These are phyloP conservation scores for Mycena capillaripes DNA, from an alignment of 768 basidiomycete species.

Conservation along the genomic window DNA sequence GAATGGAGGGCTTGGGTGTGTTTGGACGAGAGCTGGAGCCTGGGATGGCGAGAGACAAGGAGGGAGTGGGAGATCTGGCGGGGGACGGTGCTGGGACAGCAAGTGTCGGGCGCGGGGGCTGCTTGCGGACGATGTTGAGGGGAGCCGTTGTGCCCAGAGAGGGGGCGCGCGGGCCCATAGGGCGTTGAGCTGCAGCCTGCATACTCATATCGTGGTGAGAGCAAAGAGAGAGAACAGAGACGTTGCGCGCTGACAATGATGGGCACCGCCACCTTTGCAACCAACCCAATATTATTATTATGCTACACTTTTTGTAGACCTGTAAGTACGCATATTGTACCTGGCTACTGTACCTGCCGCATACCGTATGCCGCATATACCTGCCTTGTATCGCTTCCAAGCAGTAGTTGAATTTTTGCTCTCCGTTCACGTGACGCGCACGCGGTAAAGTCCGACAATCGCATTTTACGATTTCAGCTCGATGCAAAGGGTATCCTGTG, in stretches of 20 bases:
- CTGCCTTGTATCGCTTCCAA: too few species aligned
- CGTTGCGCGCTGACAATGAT: constrained; percentile 17
- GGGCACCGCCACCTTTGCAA: neutral
- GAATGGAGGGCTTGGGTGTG: constrained; percentile 49
- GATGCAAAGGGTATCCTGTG: too few species aligned
- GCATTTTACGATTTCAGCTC: too few species aligned
- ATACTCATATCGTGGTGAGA: constrained; percentile 44
- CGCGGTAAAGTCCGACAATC: too few species aligned
- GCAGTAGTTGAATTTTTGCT: too few species aligned
- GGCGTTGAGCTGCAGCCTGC: constrained; percentile 47
- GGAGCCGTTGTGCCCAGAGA: constrained; percentile 45
- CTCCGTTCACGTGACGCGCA: too few species aligned
- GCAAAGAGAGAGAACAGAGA: neutral
- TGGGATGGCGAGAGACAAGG: constrained; percentile 46
- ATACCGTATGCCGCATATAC: too few species aligned
- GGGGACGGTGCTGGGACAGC: constrained; percentile 30
- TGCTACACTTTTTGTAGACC: too few species aligned
- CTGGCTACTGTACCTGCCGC: too few species aligned
- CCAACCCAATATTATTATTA: too few species aligned
- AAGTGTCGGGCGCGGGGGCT: constrained; percentile 39
- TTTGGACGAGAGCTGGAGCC: constrained; percentile 40
- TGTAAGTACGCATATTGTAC: too few species aligned
- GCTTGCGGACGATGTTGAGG: constrained; percentile 47
- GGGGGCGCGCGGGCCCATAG: constrained; percentile 52
- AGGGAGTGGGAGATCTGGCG: constrained; percentile 48